Evolutionary conservation across 805 yeast species (phyloP), one percentile per base, ranked within the genome.

Genomic region (Lachancea quebecensis): DNA sequence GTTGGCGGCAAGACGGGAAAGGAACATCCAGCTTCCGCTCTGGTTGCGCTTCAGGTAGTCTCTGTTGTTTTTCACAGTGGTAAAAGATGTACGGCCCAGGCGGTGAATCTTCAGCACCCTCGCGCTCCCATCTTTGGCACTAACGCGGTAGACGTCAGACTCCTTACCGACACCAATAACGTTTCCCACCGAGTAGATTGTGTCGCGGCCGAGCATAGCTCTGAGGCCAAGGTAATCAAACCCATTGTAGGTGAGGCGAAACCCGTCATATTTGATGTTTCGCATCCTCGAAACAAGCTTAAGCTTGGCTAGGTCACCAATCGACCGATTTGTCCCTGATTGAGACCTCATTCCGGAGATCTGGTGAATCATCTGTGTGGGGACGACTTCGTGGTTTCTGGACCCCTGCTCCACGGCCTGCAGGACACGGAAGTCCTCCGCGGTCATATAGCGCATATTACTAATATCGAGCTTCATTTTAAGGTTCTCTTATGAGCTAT

Each of bases 111-210:
- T 93, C 60, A 93, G 67, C 14, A 90, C 96, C 55, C 78, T 76
- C 43, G 78, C 76, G n/a, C 60, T 56, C 0, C 91, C 93, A 16
- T 74, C 59, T 10, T 73, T 69, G 57, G 84, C 90, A 46, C 82
- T 80, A 1, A 85, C 90, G 10, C 90, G 75, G 64, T 84, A 88
- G 57, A 93, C 90, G 68, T 93, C 99, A 2, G 97, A 89, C 66
- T 93, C 99, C 61, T 93, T 93, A 57, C 99, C 99, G 42, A 93
- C 96, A 48, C 98, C 99, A 54, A 91, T 89, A 9, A 84, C 85
- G 38, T 82, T 74, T 14, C 96, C 97, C 12, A 91, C 77, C 1
- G 91, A 82, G 56, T 81, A 81, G 9, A 93, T 60, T 0, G 87
- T 74, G 35, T 81, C 79, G 53, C 88, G 73, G 57, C 82, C 84